Evolutionary conservation across 805 yeast genomes (phyloP).

Genomic region (Myxozyma geophila): DNA sequence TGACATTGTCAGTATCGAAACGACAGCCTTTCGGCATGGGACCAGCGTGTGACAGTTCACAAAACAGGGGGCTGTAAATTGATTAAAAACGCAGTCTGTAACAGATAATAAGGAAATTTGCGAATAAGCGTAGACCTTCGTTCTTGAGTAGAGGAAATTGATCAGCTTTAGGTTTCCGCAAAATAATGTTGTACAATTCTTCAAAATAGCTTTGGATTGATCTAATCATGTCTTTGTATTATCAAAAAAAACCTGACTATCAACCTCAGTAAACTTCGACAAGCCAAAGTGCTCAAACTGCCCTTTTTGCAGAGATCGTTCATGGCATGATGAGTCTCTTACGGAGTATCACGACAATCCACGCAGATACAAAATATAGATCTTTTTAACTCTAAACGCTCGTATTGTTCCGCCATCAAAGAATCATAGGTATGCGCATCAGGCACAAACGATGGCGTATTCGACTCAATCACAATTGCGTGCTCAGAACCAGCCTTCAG

Average conservation of each 20-base stretch:
- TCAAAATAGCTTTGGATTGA: constrained; percentile 12
- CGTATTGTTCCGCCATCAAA: constrained; percentile 1
- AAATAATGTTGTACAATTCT: constrained; percentile 12
- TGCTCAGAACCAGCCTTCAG: constrained; percentile 4
- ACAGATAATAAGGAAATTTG: constrained; percentile 14
- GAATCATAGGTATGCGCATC: neutral
- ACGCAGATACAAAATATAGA: constrained; percentile 17
- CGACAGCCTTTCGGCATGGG: constrained; percentile 4
- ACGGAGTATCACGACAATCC: constrained; percentile 36
- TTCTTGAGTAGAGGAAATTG: constrained; percentile 36
- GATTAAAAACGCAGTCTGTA: constrained; percentile 20
- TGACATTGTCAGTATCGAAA: constrained; percentile 2
- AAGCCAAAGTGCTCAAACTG: constrained; percentile 39
- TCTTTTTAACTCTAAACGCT: constrained; percentile 1
- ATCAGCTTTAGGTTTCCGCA: constrained; percentile 7
- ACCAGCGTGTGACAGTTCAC: constrained; percentile 7
- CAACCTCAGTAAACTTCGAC: constrained; percentile 38
- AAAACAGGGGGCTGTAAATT: constrained; percentile 9
- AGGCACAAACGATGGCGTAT: neutral
- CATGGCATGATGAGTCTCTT: constrained; percentile 39
- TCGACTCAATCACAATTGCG: constrained; percentile 6
- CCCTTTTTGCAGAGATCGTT: constrained; percentile 38
- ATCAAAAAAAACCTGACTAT: constrained; percentile 31
- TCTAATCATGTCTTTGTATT: constrained; percentile 9
- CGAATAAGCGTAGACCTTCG: constrained; percentile 40